A percentile compares a stretch with the other conserved stretches of the same genome.
Evolutionary conservation across 2,329 filamentous ascomycete species (phyloP).

Genomic region (Trichoderma semiorbis): DNA sequence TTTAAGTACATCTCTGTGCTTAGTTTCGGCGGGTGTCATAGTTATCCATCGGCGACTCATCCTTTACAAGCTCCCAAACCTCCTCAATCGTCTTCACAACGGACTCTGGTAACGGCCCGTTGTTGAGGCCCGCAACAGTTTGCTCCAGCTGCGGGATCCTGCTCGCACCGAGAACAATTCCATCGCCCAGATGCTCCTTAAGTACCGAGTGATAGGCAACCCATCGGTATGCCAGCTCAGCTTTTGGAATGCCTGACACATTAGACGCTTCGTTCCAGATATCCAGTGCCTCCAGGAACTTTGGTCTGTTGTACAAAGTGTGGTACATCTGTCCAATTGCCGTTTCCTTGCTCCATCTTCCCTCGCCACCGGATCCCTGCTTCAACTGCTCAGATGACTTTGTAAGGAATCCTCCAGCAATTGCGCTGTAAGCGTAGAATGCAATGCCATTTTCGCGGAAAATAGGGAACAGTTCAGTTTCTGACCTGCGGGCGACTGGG

Average conservation of each 20-base stretch:
- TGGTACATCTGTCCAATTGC: not conserved
- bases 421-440: slow-evolving; percentile 39
- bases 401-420: slow-evolving; percentile 34
- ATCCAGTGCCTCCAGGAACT: not conserved
- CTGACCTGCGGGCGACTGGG: slow-evolving; percentile 35
- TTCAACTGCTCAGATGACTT: not conserved
- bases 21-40: not conserved
- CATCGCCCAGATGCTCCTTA: not conserved
- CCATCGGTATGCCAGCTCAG: slow-evolving; percentile 19
- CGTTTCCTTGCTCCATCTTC: not conserved
- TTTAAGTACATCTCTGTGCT: not conserved
- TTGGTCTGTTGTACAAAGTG: slow-evolving; percentile 7
- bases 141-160: slow-evolving; percentile 3
- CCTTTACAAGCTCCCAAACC: slow-evolving; percentile 18
- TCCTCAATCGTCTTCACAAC: slow-evolving; percentile 19
- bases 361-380: not conserved
- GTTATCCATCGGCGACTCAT: slow-evolving; percentile 9
- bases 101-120: slow-evolving; percentile 18
- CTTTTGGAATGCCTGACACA: not conserved
- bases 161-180: slow-evolving; percentile 12
- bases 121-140: slow-evolving; percentile 3
- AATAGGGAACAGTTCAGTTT: slow-evolving; percentile 38
- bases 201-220: slow-evolving; percentile 10
- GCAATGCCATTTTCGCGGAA: slow-evolving; percentile 36
- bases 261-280: not conserved